Conservation (phyloP, 106 monocot species). For the Acanthochlamys bracteata region DNA sequence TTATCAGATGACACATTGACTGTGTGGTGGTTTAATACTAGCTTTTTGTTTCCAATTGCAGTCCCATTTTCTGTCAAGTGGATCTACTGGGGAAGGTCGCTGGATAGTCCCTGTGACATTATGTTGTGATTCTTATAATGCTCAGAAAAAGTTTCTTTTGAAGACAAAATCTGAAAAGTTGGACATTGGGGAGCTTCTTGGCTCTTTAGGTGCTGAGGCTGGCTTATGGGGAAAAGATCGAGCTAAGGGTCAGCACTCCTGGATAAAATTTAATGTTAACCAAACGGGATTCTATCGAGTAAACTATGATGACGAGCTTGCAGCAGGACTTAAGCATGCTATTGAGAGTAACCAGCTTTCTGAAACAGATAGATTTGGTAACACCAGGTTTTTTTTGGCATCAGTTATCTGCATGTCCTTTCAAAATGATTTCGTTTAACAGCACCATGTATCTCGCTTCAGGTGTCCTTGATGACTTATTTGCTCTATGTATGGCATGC, state of each 20-base stretch:
- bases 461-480: constrained; percentile 89
- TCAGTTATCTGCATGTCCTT: no score
- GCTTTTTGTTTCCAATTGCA: constrained; percentile 23
- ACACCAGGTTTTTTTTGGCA: background rate
- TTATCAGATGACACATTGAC: no score
- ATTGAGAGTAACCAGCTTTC: constrained; percentile 61
- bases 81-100: constrained; percentile 56
- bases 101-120: constrained; percentile 93
- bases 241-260: constrained; percentile 21
- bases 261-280: constrained; percentile 88
- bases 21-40: no score
- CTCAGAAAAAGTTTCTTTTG: constrained; percentile 51
- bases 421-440: no score
- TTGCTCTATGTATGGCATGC: constrained; percentile 67
- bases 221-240: constrained; percentile 10
- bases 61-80: constrained; percentile 85
- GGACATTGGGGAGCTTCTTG: constrained; percentile 31
- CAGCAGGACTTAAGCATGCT: constrained; percentile 59
- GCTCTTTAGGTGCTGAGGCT: constrained; percentile 9
- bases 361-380: constrained; percentile 85
- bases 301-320: constrained; percentile 74
- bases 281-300: constrained; percentile 97
- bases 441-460: no score
- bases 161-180: constrained; percentile 52
- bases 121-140: constrained; percentile 55